These are phyloP conservation scores for Trametes cinnabarina DNA, from an alignment of 768 basidiomycete species.

Conservation along the genomic window DNA sequence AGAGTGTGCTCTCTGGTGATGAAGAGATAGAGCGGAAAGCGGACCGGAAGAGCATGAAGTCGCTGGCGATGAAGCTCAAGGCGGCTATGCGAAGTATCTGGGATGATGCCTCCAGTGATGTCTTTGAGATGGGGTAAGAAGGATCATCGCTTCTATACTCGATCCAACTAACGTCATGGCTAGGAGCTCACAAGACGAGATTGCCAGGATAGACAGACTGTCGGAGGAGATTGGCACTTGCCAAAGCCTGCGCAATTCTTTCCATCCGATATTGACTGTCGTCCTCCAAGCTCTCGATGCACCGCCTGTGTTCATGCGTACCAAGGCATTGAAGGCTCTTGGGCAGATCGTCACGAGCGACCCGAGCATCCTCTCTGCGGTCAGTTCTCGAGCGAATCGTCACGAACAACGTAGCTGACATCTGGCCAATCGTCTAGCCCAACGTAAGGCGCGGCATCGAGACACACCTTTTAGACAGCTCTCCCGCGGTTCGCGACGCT, in stretches of 20 bases:
- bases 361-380: constrained; percentile 73
- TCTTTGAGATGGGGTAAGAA: constrained; percentile 80
- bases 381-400: constrained; percentile 37
- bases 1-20: constrained; percentile 44
- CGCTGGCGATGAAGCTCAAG: constrained; percentile 59
- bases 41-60: constrained; percentile 35
- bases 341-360: constrained; percentile 90
- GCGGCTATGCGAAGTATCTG: constrained; percentile 68
- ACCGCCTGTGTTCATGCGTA: constrained; percentile 86
- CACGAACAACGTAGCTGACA: not conserved
- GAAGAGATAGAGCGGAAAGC: constrained; percentile 34
- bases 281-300: constrained; percentile 81
- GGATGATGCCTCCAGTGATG: constrained; percentile 63
- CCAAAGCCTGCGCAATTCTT: constrained; percentile 74
- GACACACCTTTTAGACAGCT: constrained; percentile 84
- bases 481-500: constrained; percentile 93
- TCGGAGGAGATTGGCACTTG: constrained; percentile 75
- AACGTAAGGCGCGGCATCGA: constrained; percentile 87
- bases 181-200: constrained; percentile 69
- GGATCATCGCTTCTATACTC: not conserved
- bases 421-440: constrained; percentile 39
- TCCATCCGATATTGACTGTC: constrained; percentile 78
- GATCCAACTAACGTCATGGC: not conserved
- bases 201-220: constrained; percentile 60
- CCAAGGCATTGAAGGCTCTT: constrained; percentile 88